These are phyloP conservation scores for Colletotrichum siamense DNA, from an alignment of 2,329 filamentous ascomycete species.

Conservation along the genomic window DNA sequence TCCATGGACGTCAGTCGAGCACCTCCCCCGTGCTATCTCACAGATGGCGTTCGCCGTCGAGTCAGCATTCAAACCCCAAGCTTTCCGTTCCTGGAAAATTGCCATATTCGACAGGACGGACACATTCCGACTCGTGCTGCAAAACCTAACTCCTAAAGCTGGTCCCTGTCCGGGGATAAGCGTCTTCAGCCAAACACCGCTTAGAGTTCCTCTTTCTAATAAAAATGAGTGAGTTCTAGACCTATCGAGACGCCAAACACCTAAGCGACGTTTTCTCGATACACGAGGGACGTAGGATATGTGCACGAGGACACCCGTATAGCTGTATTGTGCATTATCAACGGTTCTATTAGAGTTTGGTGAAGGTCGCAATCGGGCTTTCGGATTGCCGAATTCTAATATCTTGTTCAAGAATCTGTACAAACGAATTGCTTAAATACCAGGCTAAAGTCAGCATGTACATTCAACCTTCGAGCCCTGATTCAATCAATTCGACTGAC, in stretches of 20 bases:
- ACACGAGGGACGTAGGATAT: not conserved
- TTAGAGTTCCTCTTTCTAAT: not conserved
- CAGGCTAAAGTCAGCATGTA: not conserved
- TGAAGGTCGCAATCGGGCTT: not conserved
- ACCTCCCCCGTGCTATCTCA: not conserved
- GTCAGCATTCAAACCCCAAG: not conserved
- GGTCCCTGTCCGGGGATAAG: not conserved
- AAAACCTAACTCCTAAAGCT: not conserved
- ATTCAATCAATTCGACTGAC: not conserved
- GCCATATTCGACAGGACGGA: not conserved
- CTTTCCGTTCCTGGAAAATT: not conserved
- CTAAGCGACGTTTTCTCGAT: not conserved
- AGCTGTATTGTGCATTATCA: not conserved
- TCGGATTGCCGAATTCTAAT: not conserved
- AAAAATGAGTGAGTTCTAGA: not conserved
- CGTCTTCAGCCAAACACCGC: not conserved
- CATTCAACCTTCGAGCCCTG: not conserved
- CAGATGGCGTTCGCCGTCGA: not conserved
- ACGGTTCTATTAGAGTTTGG: not conserved
- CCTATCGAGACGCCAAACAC: not conserved
- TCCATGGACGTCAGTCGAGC: accelerated
- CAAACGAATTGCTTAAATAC: not conserved
- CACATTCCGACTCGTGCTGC: not conserved
- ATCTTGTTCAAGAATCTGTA: accelerated
- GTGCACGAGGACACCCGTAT: not conserved